A percentile compares a stretch with the other conserved stretches of the same genome.
Evolutionary conservation across 192 early-diverging fungal species (phyloP).

Genomic region (Funneliformis mosseae): DNA sequence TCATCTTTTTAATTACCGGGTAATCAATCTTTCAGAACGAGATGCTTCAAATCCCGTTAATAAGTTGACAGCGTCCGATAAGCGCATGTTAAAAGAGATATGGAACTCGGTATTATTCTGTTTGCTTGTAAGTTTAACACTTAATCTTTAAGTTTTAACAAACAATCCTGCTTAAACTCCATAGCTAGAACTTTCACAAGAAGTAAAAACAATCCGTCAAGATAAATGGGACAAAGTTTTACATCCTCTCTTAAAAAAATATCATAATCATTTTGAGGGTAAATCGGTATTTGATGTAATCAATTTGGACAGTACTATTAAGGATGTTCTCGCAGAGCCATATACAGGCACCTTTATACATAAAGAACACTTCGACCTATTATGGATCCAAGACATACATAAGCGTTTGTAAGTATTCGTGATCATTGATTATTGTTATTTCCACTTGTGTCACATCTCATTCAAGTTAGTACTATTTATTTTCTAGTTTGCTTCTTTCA

Average conservation of each 20-base stretch:
- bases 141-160: not conserved
- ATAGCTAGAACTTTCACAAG: conserved; percentile 1
- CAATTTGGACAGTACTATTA: conserved; percentile 4
- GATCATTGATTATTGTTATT: conserved; percentile 26
- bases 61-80: conserved; percentile 15
- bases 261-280: conserved; percentile 10
- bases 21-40: conserved; percentile 27
- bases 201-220: conserved; percentile 26
- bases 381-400: conserved; percentile 27
- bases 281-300: conserved; percentile 29
- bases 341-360: conserved; percentile 26
- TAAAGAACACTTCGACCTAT: conserved; percentile 24
- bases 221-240: conserved; percentile 29
- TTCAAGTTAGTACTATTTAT: conserved; percentile 5
- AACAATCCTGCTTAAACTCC: conserved; percentile 6
- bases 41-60: conserved; percentile 26
- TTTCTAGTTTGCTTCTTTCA: conserved; percentile 23
- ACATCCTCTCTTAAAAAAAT: conserved; percentile 29
- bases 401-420: conserved; percentile 29
- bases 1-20: conserved; percentile 15
- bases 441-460: not conserved
- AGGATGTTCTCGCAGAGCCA: conserved; percentile 17
- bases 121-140: conserved; percentile 23
- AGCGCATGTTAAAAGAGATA: conserved; percentile 10
- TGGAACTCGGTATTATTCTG: conserved; percentile 27